Base-by-base conservation (phyloP, 164 flowering plant species). In the Amborella trichopoda region DNA sequence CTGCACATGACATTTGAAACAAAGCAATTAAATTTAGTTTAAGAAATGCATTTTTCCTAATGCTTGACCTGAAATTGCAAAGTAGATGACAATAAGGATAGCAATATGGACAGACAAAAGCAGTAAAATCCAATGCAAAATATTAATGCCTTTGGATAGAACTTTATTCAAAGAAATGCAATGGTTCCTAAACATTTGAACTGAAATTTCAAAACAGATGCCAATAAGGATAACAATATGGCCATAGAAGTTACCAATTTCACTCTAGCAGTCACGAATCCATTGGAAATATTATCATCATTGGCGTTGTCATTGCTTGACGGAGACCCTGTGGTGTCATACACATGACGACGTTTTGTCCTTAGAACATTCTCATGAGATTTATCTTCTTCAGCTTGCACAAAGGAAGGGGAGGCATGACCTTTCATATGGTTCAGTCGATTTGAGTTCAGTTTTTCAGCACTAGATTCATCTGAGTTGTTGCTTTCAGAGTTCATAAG, bases 191-290 rank as follows among this genome's bases (percentile, higher is more conserved):
- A n/a, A n/a, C n/a, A n/a, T n/a, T n/a, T n/a, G n/a, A n/a, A n/a
- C n/a, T n/a, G n/a, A n/a, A n/a, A n/a, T n/a, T n/a, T n/a, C n/a
- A n/a, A n/a, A n/a, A n/a, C n/a, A n/a, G n/a, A n/a, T n/a, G n/a
- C n/a, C n/a, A n/a, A n/a, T n/a, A n/a, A n/a, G n/a, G n/a, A n/a
- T n/a, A n/a, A n/a, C n/a, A n/a, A n/a, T n/a, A n/a, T n/a, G n/a
- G n/a, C n/a, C n/a, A n/a, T n/a, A n/a, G n/a, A n/a, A n/a, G 2
- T 6, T 81, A 93, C 97, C 99, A 93, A 43, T 74, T 93, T 93
- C 42, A 73, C 59, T 73, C 74, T 76, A 24, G 97, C 99, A 48
- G 89, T 83, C 12, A 93, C 91, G 72, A 93, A 93, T 40, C 77
- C 85, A 64, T 70, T 68, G 47, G 67, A 69, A 46, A 80, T 58